Conservation (phyloP, 768 basidiomycete species). For the Tricholoma flavovirens region DNA sequence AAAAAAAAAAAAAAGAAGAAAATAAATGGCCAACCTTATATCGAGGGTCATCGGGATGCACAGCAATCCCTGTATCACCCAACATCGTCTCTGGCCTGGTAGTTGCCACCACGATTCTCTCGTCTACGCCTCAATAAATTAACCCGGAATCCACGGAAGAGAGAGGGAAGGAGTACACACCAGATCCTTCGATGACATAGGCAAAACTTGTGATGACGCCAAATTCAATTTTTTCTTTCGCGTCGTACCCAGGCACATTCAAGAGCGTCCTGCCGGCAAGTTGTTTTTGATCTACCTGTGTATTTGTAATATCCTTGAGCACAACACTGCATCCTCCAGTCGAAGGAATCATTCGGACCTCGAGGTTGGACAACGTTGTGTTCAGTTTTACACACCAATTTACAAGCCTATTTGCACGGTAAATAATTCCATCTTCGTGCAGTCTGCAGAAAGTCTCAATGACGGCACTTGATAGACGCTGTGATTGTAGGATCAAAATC, state of each 20-base stretch:
- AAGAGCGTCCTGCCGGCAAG: conserved; percentile 80
- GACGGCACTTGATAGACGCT: conserved; percentile 73
- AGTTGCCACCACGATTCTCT: conserved; percentile 89
- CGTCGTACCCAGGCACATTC: conserved; percentile 89
- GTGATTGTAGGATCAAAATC: conserved; percentile 30
- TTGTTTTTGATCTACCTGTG: conserved; percentile 87
- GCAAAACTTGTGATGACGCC: conserved; percentile 96
- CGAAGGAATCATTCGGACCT: conserved; percentile 42
- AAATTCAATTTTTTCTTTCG: conserved; percentile 95
- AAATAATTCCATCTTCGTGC: conserved; percentile 87
- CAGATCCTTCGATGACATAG: conserved; percentile 83
- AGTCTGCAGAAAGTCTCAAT: conserved; percentile 86
- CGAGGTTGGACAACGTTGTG: conserved; percentile 96
- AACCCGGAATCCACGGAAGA: not conserved
- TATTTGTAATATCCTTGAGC: not conserved
- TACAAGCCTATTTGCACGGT: conserved; percentile 93
- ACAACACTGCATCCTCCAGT: not conserved
- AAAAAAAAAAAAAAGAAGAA: no score
- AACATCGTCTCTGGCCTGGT: conserved; percentile 99
- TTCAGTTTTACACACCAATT: conserved; percentile 98
- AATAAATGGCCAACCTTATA: conserved; percentile 53
- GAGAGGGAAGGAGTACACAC: conserved; percentile 30
- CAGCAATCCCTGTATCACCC: conserved; percentile 94
- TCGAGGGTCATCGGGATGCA: conserved; percentile 88
- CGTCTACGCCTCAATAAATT: conserved; percentile 43